A percentile compares a stretch with the other conserved stretches of the same genome.
These are phyloP conservation scores for Monosporascus cannonballus DNA, from an alignment of 2,329 filamentous ascomycete genomes.

Conservation along the genomic window DNA sequence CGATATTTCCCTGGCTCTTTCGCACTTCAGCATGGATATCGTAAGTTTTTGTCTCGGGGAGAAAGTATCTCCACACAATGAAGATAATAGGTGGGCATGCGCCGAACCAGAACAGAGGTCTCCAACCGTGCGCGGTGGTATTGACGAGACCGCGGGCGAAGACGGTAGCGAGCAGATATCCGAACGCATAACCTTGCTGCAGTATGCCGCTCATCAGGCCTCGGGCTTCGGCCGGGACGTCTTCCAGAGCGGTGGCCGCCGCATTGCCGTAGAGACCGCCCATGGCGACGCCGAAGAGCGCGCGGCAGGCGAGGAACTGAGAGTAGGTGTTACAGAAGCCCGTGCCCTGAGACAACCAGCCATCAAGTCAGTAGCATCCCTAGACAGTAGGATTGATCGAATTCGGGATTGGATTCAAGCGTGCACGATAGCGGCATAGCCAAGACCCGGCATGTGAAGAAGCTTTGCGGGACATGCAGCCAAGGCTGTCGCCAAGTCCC, in stretches of 20 bases:
- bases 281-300: conserved; percentile 76
- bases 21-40: conserved; percentile 60
- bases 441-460: background rate
- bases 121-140: conserved; percentile 75
- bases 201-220: conserved; percentile 71
- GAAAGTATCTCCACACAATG: conserved; percentile 69
- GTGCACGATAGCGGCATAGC: background rate
- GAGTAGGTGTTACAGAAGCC: conserved; percentile 63
- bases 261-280: conserved; percentile 75
- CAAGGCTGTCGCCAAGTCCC: no score
- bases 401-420: background rate
- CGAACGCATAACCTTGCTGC: conserved; percentile 64
- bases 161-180: conserved; percentile 57
- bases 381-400: background rate
- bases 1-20: conserved; percentile 47
- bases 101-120: conserved; percentile 85
- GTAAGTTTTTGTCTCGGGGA: conserved; percentile 75
- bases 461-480: background rate
- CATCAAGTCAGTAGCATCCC: background rate
- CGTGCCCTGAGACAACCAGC: conserved; percentile 39
- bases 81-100: conserved; percentile 74
- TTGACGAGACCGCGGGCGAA: conserved; percentile 63
- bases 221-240: conserved; percentile 60
- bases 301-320: conserved; percentile 68
- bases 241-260: conserved; percentile 72